Evolutionary conservation across 2,329 filamentous ascomycete species (phyloP).

Genomic region (Botrytis byssoidea): DNA sequence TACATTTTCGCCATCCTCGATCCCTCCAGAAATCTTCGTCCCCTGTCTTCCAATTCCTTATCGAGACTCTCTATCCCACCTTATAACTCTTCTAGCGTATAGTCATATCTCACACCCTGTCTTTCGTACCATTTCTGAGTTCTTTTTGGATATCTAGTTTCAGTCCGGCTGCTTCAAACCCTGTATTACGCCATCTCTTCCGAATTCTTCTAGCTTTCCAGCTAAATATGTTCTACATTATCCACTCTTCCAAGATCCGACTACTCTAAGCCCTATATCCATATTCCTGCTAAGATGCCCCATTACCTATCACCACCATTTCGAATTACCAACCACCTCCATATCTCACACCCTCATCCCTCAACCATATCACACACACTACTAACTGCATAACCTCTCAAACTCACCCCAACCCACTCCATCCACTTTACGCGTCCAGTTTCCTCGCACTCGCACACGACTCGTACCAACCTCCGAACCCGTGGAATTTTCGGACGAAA

Average conservation of each 20-base stretch:
- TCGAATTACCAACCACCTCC: background rate
- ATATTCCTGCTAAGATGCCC: slow-evolving; percentile 32
- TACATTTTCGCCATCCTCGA: background rate
- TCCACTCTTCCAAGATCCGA: background rate
- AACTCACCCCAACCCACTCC: background rate
- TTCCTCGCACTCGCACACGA: background rate
- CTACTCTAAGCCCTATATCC: slow-evolving; percentile 19
- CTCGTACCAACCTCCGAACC: background rate
- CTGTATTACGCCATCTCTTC: background rate
- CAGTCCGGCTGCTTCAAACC: background rate
- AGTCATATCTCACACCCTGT: background rate
- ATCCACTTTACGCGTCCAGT: background rate
- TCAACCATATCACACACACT: background rate
- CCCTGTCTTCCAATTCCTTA: background rate
- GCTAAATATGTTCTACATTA: background rate
- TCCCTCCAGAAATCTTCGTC: background rate
- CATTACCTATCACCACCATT: background rate
- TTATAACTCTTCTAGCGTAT: background rate
- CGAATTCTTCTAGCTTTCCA: slow-evolving; percentile 13
- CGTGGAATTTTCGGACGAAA: background rate
- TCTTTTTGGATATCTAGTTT: background rate
- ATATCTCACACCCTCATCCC: background rate
- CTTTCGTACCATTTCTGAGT: background rate
- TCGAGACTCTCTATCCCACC: background rate
- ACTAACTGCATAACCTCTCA: background rate